Base-by-base conservation (phyloP, 192 early-diverging fungal species). In the Oehlia diaphana region DNA sequence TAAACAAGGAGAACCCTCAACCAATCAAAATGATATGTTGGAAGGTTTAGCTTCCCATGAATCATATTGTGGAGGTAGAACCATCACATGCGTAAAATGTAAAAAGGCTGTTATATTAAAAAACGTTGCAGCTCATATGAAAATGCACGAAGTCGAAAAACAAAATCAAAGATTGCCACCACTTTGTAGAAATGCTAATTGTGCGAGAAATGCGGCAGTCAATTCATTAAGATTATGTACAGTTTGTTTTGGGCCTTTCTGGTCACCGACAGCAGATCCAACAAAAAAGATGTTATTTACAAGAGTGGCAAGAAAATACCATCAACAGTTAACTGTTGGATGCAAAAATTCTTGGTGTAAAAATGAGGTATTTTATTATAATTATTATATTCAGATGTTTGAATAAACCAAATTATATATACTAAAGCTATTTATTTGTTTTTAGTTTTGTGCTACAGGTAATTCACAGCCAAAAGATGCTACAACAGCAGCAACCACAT, bases 221-320 rank as follows among this genome's bases (percentile, higher is more conserved):
- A 96, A 92, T 69, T 80, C 82, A 1, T 78, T 95, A 4, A 87
- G 87, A 1, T 81, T 96, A 70, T 98, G 96, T 80, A 81, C 86
- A 37, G 80, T 84, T 33, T 98, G 96, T 78, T 96, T 93, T 87
- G 91, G 90, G 3, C 95, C 94, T 0, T 94, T 93, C 70, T 98
- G 94, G 89, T 83, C 89, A 3, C 85, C 93, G 28, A 84, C 89
- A 19, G 90, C 92, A 63, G 96, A 98, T 68, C 94, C 93, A 19
- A 87, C 84, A 23, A 84, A 95, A 83, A 83, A 89, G 58, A 95
- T 94, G 83, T 84, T 96, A 44, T 81, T 92, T 12, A 91, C 91
- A 76, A 89, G 93, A 61, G 82, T 96, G 49, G 89, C 93, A 33
- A 84, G 87, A 12, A 84, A 87, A 58, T 89, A 95, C 81, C 94